Evolutionary conservation across 768 basidiomycete genomes (phyloP), one percentile per base, ranked within the genome.

Genomic region (Paxillus ammoniavirescens): DNA sequence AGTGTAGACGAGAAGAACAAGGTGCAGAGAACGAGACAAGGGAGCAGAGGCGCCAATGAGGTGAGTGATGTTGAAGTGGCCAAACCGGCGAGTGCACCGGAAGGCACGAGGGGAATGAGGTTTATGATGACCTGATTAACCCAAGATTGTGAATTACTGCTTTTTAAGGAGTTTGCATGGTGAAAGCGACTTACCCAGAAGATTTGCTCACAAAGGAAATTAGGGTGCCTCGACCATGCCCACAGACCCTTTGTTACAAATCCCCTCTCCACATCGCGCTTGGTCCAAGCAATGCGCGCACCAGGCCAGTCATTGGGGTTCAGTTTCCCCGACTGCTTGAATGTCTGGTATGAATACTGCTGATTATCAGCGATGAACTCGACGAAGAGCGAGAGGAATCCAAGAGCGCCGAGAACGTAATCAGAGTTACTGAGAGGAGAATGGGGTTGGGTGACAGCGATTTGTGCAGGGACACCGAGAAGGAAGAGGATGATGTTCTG

Each of bases 311-410:
- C 82, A 33, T 49, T 73, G 64, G 31, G 67, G 53, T 45, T 65
- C 63, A 59, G 61, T 61, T 57, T 75, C 57, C 57, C 65, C 55
- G 72, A 15, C 67, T 67, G 82, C 68, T 98, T 98, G 71, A 84
- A 89, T 0, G 81, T 81, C 58, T 92, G 90, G 70, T 78, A 96
- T 3, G 87, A 82, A 69, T 82, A 94, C 62, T 98, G 96, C 66
- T 94, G 91, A 60, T 95, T 93, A 69, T 98, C 96, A 4, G 95
- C 81, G 1, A 80, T 83, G 72, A 91, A 93, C 65, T 98, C 95
- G 35, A 84, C 57, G 2, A 73, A 77, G 42, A 96, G 68, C 14
- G 82, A 72, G 14, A 78, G 51, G 8, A 96, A 70, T 3, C 86
- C 84, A 4, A 86, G 65, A 0, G 68, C 60, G 7, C 82, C 77